A percentile compares a stretch with the other conserved stretches of the same genome.
phyloP scores from a whole-genome alignment of 129 eudicot genomes.

The carrot (Daucus carota) region DH1_v3.0 NC_030384.2:49073501-49074000 shows the following conservation, averaged over 20 bases:
- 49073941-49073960: conserved; percentile 19
- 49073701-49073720: too few relatives aligned
- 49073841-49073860: not conserved
- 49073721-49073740: too few relatives aligned
- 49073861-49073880: conserved; percentile 8
- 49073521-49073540: too few relatives aligned
- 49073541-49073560: too few relatives aligned
- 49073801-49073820: conserved; percentile 9
- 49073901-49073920: conserved; percentile 8
- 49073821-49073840: not conserved
- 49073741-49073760: not conserved
- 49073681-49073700: not conserved
- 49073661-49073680: too few relatives aligned
- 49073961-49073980: conserved; percentile 10
- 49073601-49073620: too few relatives aligned
- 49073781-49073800: not conserved
- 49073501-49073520: too few relatives aligned
- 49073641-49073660: too few relatives aligned
- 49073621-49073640: too few relatives aligned
- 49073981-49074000: not conserved
- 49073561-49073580: too few relatives aligned
- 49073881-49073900: not conserved
- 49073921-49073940: not conserved
- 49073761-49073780: not conserved
- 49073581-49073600: too few relatives aligned